Conservation (phyloP, 306 rosid genomes). For the Castanospermum australe region DNA sequence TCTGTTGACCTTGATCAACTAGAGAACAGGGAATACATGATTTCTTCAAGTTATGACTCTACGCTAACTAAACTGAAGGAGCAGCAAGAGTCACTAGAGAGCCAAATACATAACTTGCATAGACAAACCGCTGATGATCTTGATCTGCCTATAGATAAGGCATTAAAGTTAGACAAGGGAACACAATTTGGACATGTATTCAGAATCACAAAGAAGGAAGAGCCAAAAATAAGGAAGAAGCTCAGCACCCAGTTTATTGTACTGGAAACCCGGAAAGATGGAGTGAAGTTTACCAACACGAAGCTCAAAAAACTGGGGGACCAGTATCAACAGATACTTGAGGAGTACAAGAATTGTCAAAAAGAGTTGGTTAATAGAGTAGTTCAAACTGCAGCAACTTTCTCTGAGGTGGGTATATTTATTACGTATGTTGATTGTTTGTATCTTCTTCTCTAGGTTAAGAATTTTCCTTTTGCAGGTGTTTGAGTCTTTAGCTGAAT, state of each 20-base stretch:
- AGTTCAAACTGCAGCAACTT: conserved; percentile 69
- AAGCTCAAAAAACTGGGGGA: conserved; percentile 90
- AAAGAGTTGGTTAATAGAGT: conserved; percentile 75
- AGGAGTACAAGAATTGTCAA: conserved; percentile 84
- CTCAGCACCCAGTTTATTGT: conserved; percentile 86
- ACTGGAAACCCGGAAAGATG: conserved; percentile 97
- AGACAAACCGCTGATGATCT: conserved; percentile 79
- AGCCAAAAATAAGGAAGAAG: conserved; percentile 94
- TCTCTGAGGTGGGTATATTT: conserved; percentile 63
- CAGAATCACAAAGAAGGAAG: conserved; percentile 97
- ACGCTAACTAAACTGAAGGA: conserved; percentile 63
- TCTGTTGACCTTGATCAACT: conserved; percentile 95
- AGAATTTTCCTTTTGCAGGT: conserved; percentile 57
- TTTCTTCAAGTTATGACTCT: conserved; percentile 80
- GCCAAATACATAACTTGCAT: conserved; percentile 73
- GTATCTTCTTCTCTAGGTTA: conserved; percentile 28
- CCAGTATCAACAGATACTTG: conserved; percentile 72
- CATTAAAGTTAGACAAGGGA: conserved; percentile 84
- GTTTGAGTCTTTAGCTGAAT: conserved; percentile 68
- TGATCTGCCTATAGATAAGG: conserved; percentile 82
- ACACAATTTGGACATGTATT: conserved; percentile 96
- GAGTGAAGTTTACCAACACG: conserved; percentile 92
- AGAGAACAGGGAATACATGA: conserved; percentile 93
- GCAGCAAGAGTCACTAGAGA: conserved; percentile 67
- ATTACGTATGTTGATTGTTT: conserved; percentile 4